A percentile compares a stretch with the other conserved stretches of the same genome.
Conservation (phyloP, 192 early-diverging fungal species). For the Coemansia sp. region DNA sequence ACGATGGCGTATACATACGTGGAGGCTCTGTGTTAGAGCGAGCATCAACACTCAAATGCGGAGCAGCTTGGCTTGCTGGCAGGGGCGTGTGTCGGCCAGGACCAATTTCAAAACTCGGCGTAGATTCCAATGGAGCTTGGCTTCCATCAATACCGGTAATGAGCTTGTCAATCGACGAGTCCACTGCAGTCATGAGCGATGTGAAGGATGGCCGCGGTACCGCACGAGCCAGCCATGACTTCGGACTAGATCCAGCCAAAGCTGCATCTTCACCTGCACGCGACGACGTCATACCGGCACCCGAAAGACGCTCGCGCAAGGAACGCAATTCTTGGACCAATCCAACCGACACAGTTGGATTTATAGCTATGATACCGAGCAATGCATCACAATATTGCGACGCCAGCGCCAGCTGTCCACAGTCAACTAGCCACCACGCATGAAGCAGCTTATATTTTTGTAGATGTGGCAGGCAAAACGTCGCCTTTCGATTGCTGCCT, state of each 20-base stretch:
- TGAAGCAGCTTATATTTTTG: constrained; percentile 85
- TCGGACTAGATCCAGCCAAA: constrained; percentile 41
- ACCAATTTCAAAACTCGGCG: constrained; percentile 33
- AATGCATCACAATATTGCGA: constrained; percentile 76
- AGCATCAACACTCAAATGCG: constrained; percentile 30
- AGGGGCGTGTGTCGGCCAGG: constrained; percentile 22
- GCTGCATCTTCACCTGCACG: constrained; percentile 26
- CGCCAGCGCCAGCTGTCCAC: constrained; percentile 72
- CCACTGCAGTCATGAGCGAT: constrained; percentile 57
- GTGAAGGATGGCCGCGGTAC: constrained; percentile 52
- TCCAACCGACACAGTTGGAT: constrained; percentile 66
- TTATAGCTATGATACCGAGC: constrained; percentile 64
- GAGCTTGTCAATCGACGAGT: constrained; percentile 61
- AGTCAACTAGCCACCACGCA: constrained; percentile 78
- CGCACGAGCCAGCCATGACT: constrained; percentile 56
- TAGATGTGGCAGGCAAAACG: constrained; percentile 72
- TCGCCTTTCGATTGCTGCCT: background rate
- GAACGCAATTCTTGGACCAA: constrained; percentile 72
- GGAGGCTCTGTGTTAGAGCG: constrained; percentile 27
- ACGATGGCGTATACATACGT: constrained; percentile 33
- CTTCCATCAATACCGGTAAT: constrained; percentile 59
- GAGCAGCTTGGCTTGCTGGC: constrained; percentile 3
- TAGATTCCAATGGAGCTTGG: constrained; percentile 24
- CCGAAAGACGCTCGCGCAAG: constrained; percentile 65
- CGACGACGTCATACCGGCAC: constrained; percentile 42